Evolutionary conservation across 306 rosid genomes (phyloP).

Genomic region (Cicer judaicum): DNA sequence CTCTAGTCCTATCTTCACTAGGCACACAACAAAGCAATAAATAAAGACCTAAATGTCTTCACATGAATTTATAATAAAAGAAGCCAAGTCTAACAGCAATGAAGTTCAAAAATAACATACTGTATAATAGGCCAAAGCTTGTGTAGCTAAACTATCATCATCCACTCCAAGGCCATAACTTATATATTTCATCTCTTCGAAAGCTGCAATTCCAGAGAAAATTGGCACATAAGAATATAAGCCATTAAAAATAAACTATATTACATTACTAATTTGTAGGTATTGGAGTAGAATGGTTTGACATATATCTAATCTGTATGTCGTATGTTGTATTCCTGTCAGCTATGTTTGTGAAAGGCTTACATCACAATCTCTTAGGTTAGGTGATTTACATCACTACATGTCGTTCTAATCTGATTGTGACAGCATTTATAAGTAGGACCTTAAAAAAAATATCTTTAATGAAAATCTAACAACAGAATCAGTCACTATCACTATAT

Average conservation of each 20-base stretch:
- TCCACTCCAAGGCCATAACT: slow-evolving; percentile 59
- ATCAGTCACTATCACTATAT: background rate
- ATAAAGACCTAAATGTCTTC: slow-evolving; percentile 4
- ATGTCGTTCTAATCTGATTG: background rate
- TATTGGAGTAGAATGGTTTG: background rate
- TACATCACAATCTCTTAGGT: background rate
- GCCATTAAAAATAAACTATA: background rate
- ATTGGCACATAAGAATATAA: slow-evolving; percentile 10
- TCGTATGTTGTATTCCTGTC: background rate
- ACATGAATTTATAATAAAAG: background rate
- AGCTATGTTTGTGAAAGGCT: background rate
- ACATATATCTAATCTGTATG: slow-evolving; percentile 2
- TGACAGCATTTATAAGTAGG: background rate
- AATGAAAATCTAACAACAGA: slow-evolving; percentile 16
- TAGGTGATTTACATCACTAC: background rate
- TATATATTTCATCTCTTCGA: slow-evolving; percentile 50
- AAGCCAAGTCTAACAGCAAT: background rate
- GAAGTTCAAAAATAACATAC: slow-evolving; percentile 50
- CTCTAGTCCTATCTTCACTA: slow-evolving; percentile 76
- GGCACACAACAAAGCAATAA: slow-evolving; percentile 40
- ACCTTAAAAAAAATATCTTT: background rate
- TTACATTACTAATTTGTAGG: background rate
- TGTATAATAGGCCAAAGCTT: slow-evolving; percentile 63
- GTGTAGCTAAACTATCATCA: slow-evolving; percentile 51
- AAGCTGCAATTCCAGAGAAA: slow-evolving; percentile 49